phyloP scores from a whole-genome alignment of 768 basidiomycete species.

The Leccinum uliginosum region DNA sequence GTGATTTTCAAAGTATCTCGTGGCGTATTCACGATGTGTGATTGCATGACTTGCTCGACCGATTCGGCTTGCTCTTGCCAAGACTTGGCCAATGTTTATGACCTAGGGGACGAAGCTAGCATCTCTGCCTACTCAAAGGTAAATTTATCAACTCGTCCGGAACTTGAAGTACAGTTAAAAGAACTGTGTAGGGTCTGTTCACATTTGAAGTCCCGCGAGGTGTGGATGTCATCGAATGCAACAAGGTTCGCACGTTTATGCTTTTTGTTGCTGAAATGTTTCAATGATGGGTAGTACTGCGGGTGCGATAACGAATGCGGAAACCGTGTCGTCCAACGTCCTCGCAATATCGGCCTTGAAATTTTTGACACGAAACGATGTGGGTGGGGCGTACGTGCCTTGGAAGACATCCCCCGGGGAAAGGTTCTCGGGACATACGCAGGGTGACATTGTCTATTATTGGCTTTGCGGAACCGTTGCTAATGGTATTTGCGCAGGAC shows the following conservation, averaged over 20 bases:
- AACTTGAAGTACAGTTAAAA: conserved; percentile 3
- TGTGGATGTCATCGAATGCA: conserved; percentile 62
- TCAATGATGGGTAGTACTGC: conserved; percentile 36
- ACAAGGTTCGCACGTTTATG: conserved; percentile 37
- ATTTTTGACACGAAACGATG: conserved; percentile 58
- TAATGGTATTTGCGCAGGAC: conserved; percentile 30
- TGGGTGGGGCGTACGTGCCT: conserved; percentile 66
- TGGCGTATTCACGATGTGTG: conserved; percentile 41
- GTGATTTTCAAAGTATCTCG: conserved; percentile 22
- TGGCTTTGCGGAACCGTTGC: neutral
- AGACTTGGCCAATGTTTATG: conserved; percentile 35
- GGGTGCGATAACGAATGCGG: conserved; percentile 41
- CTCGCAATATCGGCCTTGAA: conserved; percentile 54
- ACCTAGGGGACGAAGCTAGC: conserved; percentile 22
- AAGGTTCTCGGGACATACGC: conserved; percentile 67
- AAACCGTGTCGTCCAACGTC: conserved; percentile 60
- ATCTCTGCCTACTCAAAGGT: conserved; percentile 43
- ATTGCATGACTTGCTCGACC: conserved; percentile 36
- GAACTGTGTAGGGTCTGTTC: conserved; percentile 43
- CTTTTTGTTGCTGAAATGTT: neutral
- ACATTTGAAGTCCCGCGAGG: conserved; percentile 40
- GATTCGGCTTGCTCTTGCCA: conserved; percentile 47
- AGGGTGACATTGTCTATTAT: conserved; percentile 46
- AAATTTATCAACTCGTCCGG: conserved; percentile 3
- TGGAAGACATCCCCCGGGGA: conserved; percentile 39